These are phyloP conservation scores for Cucumis melo DNA, from an alignment of 306 rosid genomes.

Conservation along the genomic window DNA sequence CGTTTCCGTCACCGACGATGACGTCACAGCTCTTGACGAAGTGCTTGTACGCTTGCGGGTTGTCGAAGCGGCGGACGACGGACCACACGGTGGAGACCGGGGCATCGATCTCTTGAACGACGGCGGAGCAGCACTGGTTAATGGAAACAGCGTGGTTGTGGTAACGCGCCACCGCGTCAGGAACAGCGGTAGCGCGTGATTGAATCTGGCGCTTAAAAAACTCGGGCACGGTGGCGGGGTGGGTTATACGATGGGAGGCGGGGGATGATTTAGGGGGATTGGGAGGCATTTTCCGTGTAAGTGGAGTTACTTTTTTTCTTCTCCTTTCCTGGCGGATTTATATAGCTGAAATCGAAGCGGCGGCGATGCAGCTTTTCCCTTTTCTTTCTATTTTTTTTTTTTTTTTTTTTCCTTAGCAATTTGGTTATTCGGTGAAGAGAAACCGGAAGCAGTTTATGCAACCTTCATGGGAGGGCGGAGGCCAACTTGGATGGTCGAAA, in stretches of 20 bases:
- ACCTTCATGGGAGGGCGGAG: not conserved
- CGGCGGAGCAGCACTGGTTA: slow-evolving; percentile 80
- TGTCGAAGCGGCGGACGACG: slow-evolving; percentile 88
- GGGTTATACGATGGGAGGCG: not conserved
- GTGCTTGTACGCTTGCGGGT: slow-evolving; percentile 86
- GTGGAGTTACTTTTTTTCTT: not conserved
- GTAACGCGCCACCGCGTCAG: slow-evolving; percentile 46
- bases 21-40: slow-evolving; percentile 89
- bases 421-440: not conserved
- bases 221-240: not conserved
- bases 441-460: not conserved
- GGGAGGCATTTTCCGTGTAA: slow-evolving; percentile 2
- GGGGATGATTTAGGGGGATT: slow-evolving; percentile 11
- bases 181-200: slow-evolving; percentile 6
- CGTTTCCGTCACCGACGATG: slow-evolving; percentile 71
- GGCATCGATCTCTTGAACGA: slow-evolving; percentile 65
- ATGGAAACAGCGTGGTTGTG: slow-evolving; percentile 38
- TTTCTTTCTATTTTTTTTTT: too few species aligned
- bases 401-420: not conserved
- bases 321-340: not conserved
- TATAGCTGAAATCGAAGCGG: not conserved
- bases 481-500: not conserved
- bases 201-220: not conserved
- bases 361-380: not conserved
- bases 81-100: slow-evolving; percentile 83